A percentile compares a stretch with the other conserved stretches of the same genome.
These are phyloP conservation scores for Diaporthe longicolla DNA, from an alignment of 2,329 filamentous ascomycete genomes.

Conservation along the genomic window DNA sequence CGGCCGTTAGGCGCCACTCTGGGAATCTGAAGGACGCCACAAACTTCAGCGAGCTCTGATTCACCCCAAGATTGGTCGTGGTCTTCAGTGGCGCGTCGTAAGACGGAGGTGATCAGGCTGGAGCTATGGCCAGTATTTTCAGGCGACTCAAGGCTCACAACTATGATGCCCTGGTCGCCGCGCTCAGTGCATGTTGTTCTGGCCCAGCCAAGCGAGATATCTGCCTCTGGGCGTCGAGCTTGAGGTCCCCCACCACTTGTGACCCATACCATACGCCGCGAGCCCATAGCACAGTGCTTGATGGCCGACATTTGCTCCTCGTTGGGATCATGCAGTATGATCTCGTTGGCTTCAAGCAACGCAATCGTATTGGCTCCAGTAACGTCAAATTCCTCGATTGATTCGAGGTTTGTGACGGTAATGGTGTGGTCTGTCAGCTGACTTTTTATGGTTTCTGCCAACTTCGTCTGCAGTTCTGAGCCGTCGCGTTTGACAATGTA, in stretches of 20 bases:
- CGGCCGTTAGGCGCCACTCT: constrained; percentile 35
- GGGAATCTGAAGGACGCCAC: constrained; percentile 35
- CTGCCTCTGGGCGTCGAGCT: constrained; percentile 31
- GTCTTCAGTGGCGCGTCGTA: neutral
- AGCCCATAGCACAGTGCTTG: neutral
- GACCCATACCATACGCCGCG: constrained; percentile 33
- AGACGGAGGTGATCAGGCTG: neutral
- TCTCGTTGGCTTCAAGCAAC: neutral
- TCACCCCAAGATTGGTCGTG: neutral
- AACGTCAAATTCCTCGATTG: neutral
- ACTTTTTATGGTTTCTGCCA: neutral
- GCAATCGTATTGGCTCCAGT: neutral
- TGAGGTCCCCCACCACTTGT: constrained; percentile 31
- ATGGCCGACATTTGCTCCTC: constrained; percentile 1
- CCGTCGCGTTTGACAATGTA: neutral
- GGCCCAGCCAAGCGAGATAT: constrained; percentile 38
- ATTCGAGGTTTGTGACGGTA: neutral
- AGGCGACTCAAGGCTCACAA: constrained; percentile 28
- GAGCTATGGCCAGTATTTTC: constrained; percentile 10
- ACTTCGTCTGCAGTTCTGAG: neutral
- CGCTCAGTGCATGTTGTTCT: constrained; percentile 37
- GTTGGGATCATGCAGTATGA: neutral
- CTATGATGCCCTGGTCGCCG: constrained; percentile 34
- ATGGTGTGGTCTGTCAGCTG: neutral
- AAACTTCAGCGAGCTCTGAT: constrained; percentile 34